Evolutionary conservation across 83 land plant genomes (phyloP).

Genomic region (Thuja plicata): DNA sequence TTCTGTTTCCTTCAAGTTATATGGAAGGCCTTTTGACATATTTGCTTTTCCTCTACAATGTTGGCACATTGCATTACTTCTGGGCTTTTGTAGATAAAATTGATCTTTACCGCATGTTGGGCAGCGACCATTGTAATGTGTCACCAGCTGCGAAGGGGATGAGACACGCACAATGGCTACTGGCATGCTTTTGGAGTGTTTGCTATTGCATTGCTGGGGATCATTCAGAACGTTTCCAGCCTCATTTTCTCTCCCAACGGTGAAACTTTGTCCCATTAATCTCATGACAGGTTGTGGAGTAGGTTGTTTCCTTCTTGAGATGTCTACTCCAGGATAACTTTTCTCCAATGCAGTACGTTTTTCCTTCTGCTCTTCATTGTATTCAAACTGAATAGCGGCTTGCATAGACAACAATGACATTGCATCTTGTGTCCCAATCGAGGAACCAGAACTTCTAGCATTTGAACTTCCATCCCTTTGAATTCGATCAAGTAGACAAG

Average conservation of each 20-base stretch:
- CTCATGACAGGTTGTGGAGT: background rate
- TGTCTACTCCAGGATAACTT: background rate
- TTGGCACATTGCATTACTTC: background rate
- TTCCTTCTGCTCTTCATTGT: background rate
- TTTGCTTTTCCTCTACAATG: background rate
- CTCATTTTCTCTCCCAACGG: background rate
- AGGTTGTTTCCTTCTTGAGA: background rate
- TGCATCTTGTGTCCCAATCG: background rate
- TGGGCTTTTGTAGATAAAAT: background rate
- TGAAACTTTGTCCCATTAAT: conserved; percentile 4
- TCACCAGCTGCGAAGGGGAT: background rate
- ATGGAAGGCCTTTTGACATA: background rate
- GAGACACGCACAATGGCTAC: background rate
- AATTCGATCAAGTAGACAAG: background rate
- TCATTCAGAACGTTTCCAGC: background rate
- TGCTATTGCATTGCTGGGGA: background rate
- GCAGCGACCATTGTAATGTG: background rate
- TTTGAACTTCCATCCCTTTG: background rate
- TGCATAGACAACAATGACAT: background rate
- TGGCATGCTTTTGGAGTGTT: background rate
- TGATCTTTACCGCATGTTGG: background rate
- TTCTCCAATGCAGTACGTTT: background rate
- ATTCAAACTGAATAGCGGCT: background rate
- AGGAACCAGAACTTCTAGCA: background rate
- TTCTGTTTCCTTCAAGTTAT: background rate